Evolutionary conservation across 2,329 filamentous ascomycete species (phyloP).

Genomic region (Phyllosticta ampelicida): DNA sequence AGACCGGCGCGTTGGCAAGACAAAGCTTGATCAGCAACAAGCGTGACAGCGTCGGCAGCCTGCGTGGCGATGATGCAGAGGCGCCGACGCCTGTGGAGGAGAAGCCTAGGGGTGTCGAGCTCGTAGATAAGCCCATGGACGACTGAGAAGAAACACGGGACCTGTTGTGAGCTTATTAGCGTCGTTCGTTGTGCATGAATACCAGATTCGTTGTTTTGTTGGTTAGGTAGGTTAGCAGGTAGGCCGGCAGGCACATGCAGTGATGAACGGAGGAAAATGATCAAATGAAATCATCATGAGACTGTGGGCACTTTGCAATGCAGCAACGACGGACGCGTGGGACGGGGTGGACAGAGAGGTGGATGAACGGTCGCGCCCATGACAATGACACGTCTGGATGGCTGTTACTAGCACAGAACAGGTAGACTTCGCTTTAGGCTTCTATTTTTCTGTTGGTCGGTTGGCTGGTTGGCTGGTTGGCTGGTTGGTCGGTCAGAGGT

Average conservation of each 20-base stretch:
- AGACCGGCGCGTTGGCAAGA: constrained; percentile 41
- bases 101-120: constrained; percentile 45
- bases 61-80: constrained; percentile 18
- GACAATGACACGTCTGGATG: not conserved
- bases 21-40: constrained; percentile 19
- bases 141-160: constrained; percentile 36
- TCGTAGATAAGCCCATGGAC: constrained; percentile 71
- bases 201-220: not conserved
- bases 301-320: not conserved
- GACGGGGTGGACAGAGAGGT: not conserved
- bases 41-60: constrained; percentile 22
- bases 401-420: not conserved
- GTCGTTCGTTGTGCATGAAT: not conserved
- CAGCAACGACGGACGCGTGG: not conserved
- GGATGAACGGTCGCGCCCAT: not conserved
- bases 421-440: not conserved
- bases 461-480: not conserved
- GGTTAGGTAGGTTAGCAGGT: not conserved
- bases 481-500: not conserved
- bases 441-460: too few relatives aligned
- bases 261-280: not conserved
- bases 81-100: constrained; percentile 30
- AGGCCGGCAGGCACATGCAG: not conserved
- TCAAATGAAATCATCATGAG: not conserved
- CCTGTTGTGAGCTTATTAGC: not conserved